These are phyloP conservation scores for Dictyostelium brefeldianum DNA, from an alignment of 78 protist species.

Conservation along the genomic window DNA sequence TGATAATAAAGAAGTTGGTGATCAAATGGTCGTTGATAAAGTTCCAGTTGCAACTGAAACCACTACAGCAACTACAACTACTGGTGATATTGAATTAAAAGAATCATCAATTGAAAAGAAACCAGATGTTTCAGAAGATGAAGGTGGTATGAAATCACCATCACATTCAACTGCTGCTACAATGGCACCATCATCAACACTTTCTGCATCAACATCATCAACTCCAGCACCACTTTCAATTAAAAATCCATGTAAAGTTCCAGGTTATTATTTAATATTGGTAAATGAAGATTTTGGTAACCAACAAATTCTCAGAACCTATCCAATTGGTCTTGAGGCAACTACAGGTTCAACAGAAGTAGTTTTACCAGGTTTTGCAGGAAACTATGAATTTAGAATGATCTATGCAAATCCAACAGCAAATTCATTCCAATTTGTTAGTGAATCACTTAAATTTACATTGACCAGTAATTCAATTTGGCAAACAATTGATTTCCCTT, in stretches of 20 bases:
- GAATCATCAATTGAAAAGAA: background rate
- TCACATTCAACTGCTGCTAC: background rate
- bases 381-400: slow-evolving; percentile 17
- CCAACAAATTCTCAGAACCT: slow-evolving; percentile 13
- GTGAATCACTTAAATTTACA: slow-evolving; percentile 1
- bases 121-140: background rate
- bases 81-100: background rate
- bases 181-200: background rate
- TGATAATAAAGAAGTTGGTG: background rate
- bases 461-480: slow-evolving; percentile 25
- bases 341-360: background rate
- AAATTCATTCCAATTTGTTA: slow-evolving; percentile 13
- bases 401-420: slow-evolving; percentile 30
- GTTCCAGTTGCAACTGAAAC: background rate
- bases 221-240: background rate
- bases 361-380: slow-evolving; percentile 50
- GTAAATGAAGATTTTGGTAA: slow-evolving; percentile 2
- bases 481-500: slow-evolving; percentile 71
- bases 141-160: background rate
- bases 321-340: slow-evolving; percentile 11
- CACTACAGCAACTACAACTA: background rate
- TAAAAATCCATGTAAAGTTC: slow-evolving; percentile 17
- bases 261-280: slow-evolving; percentile 43
- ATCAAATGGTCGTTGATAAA: background rate
- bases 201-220: background rate